Conservation (phyloP, 306 rosid genomes). For the Biancaea sappan region DNA sequence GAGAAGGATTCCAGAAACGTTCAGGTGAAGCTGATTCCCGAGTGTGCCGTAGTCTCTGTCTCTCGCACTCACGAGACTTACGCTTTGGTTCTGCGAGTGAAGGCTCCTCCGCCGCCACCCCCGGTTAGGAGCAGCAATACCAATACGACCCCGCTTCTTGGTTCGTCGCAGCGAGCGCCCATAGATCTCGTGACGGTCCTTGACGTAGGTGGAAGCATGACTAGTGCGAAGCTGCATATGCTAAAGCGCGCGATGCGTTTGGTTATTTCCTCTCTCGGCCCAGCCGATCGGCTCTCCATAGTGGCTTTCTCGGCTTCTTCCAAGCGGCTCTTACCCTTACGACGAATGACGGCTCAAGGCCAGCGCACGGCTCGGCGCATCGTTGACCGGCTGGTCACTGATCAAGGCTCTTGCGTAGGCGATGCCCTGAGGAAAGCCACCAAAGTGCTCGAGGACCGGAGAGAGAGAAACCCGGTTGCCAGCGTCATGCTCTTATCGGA, state of each 20-base stretch:
- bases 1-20: conserved; percentile 56
- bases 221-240: conserved; percentile 71
- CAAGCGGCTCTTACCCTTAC: conserved; percentile 58
- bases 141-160: conserved; percentile 27
- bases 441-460: conserved; percentile 67
- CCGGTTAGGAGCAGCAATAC: conserved; percentile 24
- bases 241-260: conserved; percentile 84
- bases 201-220: conserved; percentile 77
- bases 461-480: conserved; percentile 74
- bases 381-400: conserved; percentile 56
- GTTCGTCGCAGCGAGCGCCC: conserved; percentile 60
- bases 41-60: conserved; percentile 62
- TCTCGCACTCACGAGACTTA: conserved; percentile 57
- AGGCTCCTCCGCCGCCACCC: conserved; percentile 50
- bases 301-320: conserved; percentile 68
- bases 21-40: conserved; percentile 71
- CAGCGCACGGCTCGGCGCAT: conserved; percentile 66
- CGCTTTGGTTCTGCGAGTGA: conserved; percentile 68
- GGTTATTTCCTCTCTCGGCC: conserved; percentile 67
- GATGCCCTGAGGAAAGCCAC: conserved; percentile 76
- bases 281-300: conserved; percentile 74
- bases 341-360: conserved; percentile 70
- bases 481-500: conserved; percentile 74
- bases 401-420: conserved; percentile 52
- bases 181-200: conserved; percentile 83